phyloP scores from a whole-genome alignment of 805 yeast genomes.

The Metschnikowia anglica region DNA sequence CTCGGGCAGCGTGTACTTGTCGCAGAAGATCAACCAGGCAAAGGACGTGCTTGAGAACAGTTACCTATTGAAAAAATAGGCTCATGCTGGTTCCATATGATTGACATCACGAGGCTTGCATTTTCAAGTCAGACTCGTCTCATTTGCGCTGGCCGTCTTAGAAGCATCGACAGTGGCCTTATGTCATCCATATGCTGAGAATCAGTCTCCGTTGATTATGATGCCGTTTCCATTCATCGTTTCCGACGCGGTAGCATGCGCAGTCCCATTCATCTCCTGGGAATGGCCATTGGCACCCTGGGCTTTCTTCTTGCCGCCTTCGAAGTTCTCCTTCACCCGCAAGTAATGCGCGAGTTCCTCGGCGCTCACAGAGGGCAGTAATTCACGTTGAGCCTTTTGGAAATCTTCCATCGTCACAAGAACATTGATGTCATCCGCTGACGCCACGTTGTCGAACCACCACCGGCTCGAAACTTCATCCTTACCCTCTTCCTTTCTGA shows the following conservation, averaged over 20 bases:
- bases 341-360: slow-evolving; percentile 85
- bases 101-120: background rate
- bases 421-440: slow-evolving; percentile 63
- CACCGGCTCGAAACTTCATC: slow-evolving; percentile 64
- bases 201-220: background rate
- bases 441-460: slow-evolving; percentile 88
- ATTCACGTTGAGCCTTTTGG: slow-evolving; percentile 64
- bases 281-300: slow-evolving; percentile 6
- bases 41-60: slow-evolving; percentile 42
- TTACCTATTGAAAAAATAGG: slow-evolving; percentile 29
- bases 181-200: background rate
- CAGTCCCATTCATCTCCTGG: background rate
- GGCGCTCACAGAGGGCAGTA: slow-evolving; percentile 82
- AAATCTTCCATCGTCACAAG: slow-evolving; percentile 72
- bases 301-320: slow-evolving; percentile 55
- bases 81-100: no score
- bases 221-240: slow-evolving; percentile 3
- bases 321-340: slow-evolving; percentile 76
- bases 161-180: no score
- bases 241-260: background rate
- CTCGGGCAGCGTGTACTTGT: slow-evolving; percentile 39
- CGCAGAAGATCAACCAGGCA: slow-evolving; percentile 45
- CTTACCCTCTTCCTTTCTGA: slow-evolving; percentile 27
- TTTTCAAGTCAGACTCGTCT: no score
- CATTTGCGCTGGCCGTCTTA: no score